A percentile compares a stretch with the other conserved stretches of the same genome.
Evolutionary conservation across 768 basidiomycete species (phyloP).

Genomic region (Leucocoprinus birnbaumii): DNA sequence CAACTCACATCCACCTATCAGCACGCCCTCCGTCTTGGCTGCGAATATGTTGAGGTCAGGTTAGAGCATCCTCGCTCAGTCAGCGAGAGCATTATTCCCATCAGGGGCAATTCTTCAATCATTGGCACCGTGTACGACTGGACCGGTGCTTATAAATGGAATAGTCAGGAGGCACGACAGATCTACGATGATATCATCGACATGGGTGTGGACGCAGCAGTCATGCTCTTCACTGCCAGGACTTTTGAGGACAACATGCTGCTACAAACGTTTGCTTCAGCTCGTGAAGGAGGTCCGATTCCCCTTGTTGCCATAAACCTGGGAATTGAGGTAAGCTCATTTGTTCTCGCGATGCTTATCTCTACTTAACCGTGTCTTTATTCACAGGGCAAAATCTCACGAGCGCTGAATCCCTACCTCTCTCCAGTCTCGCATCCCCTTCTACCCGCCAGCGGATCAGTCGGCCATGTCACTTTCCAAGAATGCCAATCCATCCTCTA

Average conservation of each 20-base stretch:
- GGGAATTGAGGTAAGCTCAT: slow-evolving; percentile 38
- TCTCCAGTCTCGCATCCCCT: slow-evolving; percentile 75
- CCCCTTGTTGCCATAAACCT: slow-evolving; percentile 80
- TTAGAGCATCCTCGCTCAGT: slow-evolving; percentile 50
- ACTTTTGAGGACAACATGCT: slow-evolving; percentile 58
- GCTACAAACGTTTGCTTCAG: slow-evolving; percentile 53
- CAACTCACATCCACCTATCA: slow-evolving; percentile 44
- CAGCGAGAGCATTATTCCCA: slow-evolving; percentile 42
- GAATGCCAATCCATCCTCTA: slow-evolving; percentile 65
- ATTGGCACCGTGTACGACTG: slow-evolving; percentile 79
- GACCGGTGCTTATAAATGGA: slow-evolving; percentile 64
- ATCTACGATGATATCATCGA: slow-evolving; percentile 48
- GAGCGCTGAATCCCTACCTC: slow-evolving; percentile 67
- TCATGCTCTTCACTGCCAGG: slow-evolving; percentile 67
- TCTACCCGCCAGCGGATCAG: slow-evolving; percentile 63
- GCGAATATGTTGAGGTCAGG: slow-evolving; percentile 79
- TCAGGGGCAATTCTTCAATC: slow-evolving; percentile 58
- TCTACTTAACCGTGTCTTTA: background rate
- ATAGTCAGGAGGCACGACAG: slow-evolving; percentile 43
- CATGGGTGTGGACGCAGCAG: slow-evolving; percentile 64
- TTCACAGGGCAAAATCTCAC: slow-evolving; percentile 61
- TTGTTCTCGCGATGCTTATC: background rate
- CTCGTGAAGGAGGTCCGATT: slow-evolving; percentile 35
- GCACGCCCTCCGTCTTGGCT: slow-evolving; percentile 59
- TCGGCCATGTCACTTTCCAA: slow-evolving; percentile 69